Evolutionary conservation across 2,329 filamentous ascomycete genomes (phyloP), one percentile per base, ranked within the genome.

Genomic region (Trichoderma koningii): DNA sequence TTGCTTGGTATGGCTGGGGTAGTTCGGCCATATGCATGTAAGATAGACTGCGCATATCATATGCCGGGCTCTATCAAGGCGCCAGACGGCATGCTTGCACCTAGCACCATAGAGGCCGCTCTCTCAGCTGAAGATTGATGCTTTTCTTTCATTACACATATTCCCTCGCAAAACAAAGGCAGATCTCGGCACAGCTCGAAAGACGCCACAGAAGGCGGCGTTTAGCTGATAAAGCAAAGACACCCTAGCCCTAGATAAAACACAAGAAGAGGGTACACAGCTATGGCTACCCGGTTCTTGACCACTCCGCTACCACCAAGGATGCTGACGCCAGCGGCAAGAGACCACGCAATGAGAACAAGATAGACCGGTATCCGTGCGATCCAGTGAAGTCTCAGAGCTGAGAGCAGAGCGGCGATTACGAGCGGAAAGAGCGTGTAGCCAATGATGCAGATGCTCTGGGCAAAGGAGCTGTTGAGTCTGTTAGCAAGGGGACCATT

Each of bases 371-470:
- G 95, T 74, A 98, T 92, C 64, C 95, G 85, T 6, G 90, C 87
- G 69, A 98, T 90, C 71, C 87, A 89, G 48, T 88, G 89, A 7
- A 98, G 83, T 57, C 87, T 84, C 38, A 99, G 75, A 0, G 94
- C 94, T 64, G 93, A 97, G 69, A 99, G 86, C 59, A 97, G 81
- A 1, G 94, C 88, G 7, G 96, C 96, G 70, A 99, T 91, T 71
- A 98, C 95, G 61, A 99, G 86, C 2, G 95, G 95, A 80, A 99
- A 99, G 64, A 99, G 86, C 1, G 95, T 99, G 78, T 99, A 99
- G 52, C 95, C 95, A 75, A 99, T 99, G 72, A 99, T 96, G 77
- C 93, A 98, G 70, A 99, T 87, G 65, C 93, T 96, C 78, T 99
- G 95, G 74, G 96, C 95, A 77, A 99, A 99, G 19, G 95, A 97